Evolutionary conservation across 352 stramenopile species (phyloP), one percentile per base, ranked within the genome.

Genomic region (Pythium dissimile): DNA sequence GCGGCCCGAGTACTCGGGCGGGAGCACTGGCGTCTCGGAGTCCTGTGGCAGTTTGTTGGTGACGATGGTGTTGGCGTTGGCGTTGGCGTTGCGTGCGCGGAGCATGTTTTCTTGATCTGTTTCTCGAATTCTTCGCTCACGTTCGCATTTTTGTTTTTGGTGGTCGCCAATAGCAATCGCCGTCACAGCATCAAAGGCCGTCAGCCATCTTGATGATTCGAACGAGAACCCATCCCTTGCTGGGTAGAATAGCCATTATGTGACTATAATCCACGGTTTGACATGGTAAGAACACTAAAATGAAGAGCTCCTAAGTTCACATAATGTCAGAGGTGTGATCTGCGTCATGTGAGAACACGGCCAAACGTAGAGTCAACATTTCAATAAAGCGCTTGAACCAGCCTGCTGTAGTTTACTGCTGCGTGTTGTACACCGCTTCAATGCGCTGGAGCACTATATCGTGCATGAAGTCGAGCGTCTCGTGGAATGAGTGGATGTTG

Each of bases 391-490:
- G 30, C 26, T 48, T 24, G 24, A n/a, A 31, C 5, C 5, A 5
- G 6, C 11, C 2, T 6, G 15, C 47, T 28, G 28, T 27, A 42
- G 24, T 49, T 54, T 43, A 58, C 43, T 69, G 55, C 39, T 69
- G 62, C 5, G 44, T 51, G 1, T 30, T 54, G 64, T 88, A 91
- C 38, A 89, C 78, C 12, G 89, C 79, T 66, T 93, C 72, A 28
- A 95, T 95, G 39, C 82, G 81, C 55, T 90, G 72, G 16, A 95
- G 74, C 54, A 95, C 83, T 26, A 91, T 80, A 62, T 95, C 85
- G 64, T 95, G 85, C 46, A 95, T 75, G 52, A 80, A 64, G 61
- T 95, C 83, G 42, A 95, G 72, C 27, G 83, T 95, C n/a, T 78
- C 79, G 66, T 91, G 71, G 65, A 95, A 92, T 44, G 85, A 95